These are phyloP conservation scores for Esteya vermicola DNA, from an alignment of 2,329 filamentous ascomycete genomes.

Conservation along the genomic window DNA sequence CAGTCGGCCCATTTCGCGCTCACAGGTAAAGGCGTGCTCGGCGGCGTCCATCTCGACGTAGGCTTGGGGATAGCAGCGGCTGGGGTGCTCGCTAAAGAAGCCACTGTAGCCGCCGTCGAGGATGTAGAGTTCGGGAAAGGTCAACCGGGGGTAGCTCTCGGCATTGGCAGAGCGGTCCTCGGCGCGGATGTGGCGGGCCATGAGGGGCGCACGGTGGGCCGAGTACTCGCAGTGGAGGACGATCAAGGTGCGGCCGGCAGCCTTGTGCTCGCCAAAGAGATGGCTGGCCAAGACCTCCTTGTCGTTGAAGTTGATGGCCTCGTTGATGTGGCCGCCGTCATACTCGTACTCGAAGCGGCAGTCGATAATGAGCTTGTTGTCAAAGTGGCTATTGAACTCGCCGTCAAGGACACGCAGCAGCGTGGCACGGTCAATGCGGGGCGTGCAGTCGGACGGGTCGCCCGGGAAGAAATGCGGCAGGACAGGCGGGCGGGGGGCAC, in stretches of 20 bases:
- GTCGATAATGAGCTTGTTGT: constrained; percentile 78
- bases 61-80: constrained; percentile 80
- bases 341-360: constrained; percentile 99
- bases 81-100: constrained; percentile 69
- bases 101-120: constrained; percentile 90
- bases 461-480: constrained; percentile 76
- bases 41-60: constrained; percentile 95
- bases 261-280: constrained; percentile 44
- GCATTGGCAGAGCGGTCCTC: constrained; percentile 77
- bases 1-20: constrained; percentile 86
- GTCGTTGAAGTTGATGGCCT: constrained; percentile 92
- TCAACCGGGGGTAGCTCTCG: constrained; percentile 73
- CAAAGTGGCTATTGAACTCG: constrained; percentile 61
- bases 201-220: constrained; percentile 85
- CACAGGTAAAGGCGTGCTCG: constrained; percentile 83
- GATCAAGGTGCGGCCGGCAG: constrained; percentile 58
- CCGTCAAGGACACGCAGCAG: constrained; percentile 81
- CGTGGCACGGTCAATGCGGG: constrained; percentile 70
- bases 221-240: constrained; percentile 99
- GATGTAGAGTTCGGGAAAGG: constrained; percentile 96
- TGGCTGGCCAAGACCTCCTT: constrained; percentile 73
- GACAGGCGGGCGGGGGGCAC: constrained; percentile 37
- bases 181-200: constrained; percentile 86
- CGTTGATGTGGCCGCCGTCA: constrained; percentile 86
- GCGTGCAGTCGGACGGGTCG: constrained; percentile 72